These are phyloP conservation scores for Alternaria incomplexa DNA, from an alignment of 2,329 filamentous ascomycete species.

Conservation along the genomic window DNA sequence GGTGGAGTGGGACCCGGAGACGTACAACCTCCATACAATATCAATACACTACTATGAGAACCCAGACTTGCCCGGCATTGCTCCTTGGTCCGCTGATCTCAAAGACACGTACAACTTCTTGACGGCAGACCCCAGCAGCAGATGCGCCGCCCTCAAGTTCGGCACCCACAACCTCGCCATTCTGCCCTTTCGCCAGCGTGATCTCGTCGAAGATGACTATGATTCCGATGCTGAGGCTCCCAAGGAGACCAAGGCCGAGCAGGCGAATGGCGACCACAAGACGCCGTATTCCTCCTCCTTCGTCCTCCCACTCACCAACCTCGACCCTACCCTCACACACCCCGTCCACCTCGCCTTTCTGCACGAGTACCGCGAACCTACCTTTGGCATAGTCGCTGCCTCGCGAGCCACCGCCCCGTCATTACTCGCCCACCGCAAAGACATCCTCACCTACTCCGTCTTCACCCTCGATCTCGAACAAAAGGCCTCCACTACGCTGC, in stretches of 20 bases:
- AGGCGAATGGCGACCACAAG: slow-evolving; percentile 47
- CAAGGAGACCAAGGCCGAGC: slow-evolving; percentile 36
- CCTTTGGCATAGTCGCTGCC: slow-evolving; percentile 91
- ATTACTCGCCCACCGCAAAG: slow-evolving; percentile 76
- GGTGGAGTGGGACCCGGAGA: slow-evolving; percentile 89
- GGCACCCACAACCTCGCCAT: slow-evolving; percentile 88
- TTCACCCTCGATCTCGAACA: slow-evolving; percentile 95
- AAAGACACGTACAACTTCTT: slow-evolving; percentile 80
- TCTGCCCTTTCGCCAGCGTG: slow-evolving; percentile 84
- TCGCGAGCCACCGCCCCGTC: slow-evolving; percentile 74
- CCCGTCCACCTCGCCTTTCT: slow-evolving; percentile 92
- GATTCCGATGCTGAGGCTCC: slow-evolving; percentile 77
- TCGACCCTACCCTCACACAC: slow-evolving; percentile 86
- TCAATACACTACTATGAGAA: slow-evolving; percentile 99
- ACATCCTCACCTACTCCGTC: slow-evolving; percentile 88
- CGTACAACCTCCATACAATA: slow-evolving; percentile 79
- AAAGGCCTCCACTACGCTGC: slow-evolving; percentile 87
- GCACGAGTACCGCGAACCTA: slow-evolving; percentile 96
- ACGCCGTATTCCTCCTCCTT: slow-evolving; percentile 90
- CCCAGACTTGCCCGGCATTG: slow-evolving; percentile 77
- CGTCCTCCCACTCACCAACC: slow-evolving; percentile 84
- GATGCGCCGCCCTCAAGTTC: slow-evolving; percentile 95
- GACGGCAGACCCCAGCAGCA: slow-evolving; percentile 85
- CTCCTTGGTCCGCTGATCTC: slow-evolving; percentile 80
- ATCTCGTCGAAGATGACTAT: slow-evolving; percentile 90